These are phyloP conservation scores for Didymella sp. DNA, from an alignment of 2,329 filamentous ascomycete genomes.

Conservation along the genomic window DNA sequence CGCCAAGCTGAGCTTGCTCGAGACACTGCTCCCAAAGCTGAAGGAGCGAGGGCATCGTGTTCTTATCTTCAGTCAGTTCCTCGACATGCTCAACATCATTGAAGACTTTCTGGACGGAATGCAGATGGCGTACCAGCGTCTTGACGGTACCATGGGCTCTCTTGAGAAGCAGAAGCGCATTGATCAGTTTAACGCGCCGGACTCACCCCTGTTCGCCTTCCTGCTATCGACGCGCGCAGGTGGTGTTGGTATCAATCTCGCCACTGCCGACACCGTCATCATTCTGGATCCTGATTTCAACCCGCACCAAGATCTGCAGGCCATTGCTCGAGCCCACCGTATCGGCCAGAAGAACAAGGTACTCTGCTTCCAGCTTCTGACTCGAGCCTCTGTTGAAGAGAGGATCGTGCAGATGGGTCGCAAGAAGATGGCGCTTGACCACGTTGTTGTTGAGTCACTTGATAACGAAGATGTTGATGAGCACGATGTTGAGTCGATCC, in stretches of 20 bases:
- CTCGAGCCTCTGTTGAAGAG: constrained; percentile 86
- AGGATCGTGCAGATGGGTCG: constrained; percentile 95
- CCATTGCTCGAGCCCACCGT: constrained; percentile 89
- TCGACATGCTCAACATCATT: constrained; percentile 83
- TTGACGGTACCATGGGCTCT: constrained; percentile 83
- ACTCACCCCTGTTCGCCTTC: constrained; percentile 86
- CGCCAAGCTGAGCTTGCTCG: constrained; percentile 83
- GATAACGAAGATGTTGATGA: constrained; percentile 80
- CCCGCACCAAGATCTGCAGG: constrained; percentile 96
- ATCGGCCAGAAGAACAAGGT: constrained; percentile 98
- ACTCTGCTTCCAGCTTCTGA: constrained; percentile 93
- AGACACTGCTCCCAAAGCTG: constrained; percentile 86
- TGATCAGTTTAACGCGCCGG: constrained; percentile 87
- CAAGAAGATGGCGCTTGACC: constrained; percentile 94
- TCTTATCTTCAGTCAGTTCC: constrained; percentile 93
- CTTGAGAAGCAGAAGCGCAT: constrained; percentile 94
- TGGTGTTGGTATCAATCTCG: constrained; percentile 96
- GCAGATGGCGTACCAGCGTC: constrained; percentile 74
- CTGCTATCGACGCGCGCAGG: constrained; percentile 92
- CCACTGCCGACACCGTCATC: constrained; percentile 96
- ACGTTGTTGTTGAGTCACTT: constrained; percentile 92
- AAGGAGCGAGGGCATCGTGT: constrained; percentile 86
- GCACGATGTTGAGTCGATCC: constrained; percentile 83
- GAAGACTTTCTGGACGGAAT: constrained; percentile 89
- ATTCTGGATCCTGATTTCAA: constrained; percentile 98